Percentiles rank a stretch among this genome's conserved stretches.
Evolutionary conservation across 257 asterid species (phyloP).

Genomic region (Leptodermis oblonga): DNA sequence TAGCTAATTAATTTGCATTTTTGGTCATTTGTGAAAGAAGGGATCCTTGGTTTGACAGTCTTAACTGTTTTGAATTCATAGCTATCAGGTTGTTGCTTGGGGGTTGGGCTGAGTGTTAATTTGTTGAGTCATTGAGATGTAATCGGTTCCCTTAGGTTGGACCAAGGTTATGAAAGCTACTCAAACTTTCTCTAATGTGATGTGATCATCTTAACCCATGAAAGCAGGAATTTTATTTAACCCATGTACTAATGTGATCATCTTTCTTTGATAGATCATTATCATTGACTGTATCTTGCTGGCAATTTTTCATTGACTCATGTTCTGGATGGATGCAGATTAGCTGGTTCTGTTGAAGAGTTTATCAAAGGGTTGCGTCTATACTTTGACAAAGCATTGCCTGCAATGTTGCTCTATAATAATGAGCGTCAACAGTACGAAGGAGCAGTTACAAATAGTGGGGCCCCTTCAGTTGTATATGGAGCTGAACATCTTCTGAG

Average conservation of each 20-base stretch:
- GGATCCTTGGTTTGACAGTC: neutral
- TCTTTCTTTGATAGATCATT: neutral
- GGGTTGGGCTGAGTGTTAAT: neutral
- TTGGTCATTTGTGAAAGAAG: neutral
- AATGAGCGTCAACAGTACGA: constrained; percentile 59
- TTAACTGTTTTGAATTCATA: neutral
- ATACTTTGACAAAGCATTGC: constrained; percentile 70
- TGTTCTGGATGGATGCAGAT: constrained; percentile 47
- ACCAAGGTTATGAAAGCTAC: neutral
- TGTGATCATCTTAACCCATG: too few species aligned
- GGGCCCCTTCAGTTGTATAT: constrained; percentile 54
- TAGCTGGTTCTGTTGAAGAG: constrained; percentile 38
- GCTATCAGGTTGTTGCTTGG: neutral
- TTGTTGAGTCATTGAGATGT: neutral
- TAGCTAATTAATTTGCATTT: neutral
- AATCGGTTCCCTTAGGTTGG: neutral
- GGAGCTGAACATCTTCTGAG: constrained; percentile 83
- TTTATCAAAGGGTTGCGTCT: constrained; percentile 51
- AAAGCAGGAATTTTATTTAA: neutral
- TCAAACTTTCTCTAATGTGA: neutral
- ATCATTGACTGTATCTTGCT: neutral
- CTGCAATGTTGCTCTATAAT: constrained; percentile 65
- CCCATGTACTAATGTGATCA: neutral
- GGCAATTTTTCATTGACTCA: constrained; percentile 5
- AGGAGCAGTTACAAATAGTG: constrained; percentile 31